Conservation (phyloP, 2,329 filamentous ascomycete genomes). For the Orbilia brochopaga region DNA sequence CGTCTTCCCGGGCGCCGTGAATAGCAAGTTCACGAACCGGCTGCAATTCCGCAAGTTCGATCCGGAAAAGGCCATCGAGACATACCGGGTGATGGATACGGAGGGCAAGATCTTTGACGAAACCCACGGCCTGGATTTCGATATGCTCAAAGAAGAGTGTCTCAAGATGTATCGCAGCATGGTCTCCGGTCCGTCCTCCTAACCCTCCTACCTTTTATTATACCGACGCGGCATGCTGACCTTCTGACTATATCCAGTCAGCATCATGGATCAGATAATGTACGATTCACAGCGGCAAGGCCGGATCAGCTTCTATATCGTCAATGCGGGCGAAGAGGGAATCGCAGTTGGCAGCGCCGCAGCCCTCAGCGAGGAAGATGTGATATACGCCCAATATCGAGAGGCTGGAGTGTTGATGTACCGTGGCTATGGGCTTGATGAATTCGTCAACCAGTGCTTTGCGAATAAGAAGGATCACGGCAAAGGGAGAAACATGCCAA, state of each 20-base stretch:
- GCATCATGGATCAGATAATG: slow-evolving; percentile 96
- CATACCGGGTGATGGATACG: slow-evolving; percentile 89
- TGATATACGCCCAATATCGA: slow-evolving; percentile 92
- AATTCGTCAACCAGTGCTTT: slow-evolving; percentile 97
- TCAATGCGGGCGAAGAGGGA: slow-evolving; percentile 87
- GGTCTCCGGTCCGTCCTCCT: slow-evolving; percentile 60
- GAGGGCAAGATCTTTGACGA: slow-evolving; percentile 82
- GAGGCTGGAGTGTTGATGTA: slow-evolving; percentile 91
- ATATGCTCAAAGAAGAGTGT: slow-evolving; percentile 67
- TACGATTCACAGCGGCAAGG: slow-evolving; percentile 96
- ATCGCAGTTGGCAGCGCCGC: slow-evolving; percentile 88
- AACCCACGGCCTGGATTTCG: slow-evolving; percentile 71
- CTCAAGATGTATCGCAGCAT: slow-evolving; percentile 70
- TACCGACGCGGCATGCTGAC: not conserved
- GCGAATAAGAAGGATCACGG: slow-evolving; percentile 81
- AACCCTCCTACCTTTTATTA: not conserved
- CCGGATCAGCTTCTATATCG: slow-evolving; percentile 96
- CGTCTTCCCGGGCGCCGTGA: slow-evolving; percentile 86
- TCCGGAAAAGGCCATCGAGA: slow-evolving; percentile 77
- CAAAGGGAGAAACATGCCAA: slow-evolving; percentile 90
- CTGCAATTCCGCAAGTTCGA: slow-evolving; percentile 79
- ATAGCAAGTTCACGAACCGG: slow-evolving; percentile 84
- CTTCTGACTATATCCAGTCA: slow-evolving; percentile 59
- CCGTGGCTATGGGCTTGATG: slow-evolving; percentile 80
- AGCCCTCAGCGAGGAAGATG: slow-evolving; percentile 80